Evolutionary conservation across 2,329 filamentous ascomycete genomes (phyloP), one percentile per base, ranked within the genome.

Genomic region (Xylariaceae sp.): DNA sequence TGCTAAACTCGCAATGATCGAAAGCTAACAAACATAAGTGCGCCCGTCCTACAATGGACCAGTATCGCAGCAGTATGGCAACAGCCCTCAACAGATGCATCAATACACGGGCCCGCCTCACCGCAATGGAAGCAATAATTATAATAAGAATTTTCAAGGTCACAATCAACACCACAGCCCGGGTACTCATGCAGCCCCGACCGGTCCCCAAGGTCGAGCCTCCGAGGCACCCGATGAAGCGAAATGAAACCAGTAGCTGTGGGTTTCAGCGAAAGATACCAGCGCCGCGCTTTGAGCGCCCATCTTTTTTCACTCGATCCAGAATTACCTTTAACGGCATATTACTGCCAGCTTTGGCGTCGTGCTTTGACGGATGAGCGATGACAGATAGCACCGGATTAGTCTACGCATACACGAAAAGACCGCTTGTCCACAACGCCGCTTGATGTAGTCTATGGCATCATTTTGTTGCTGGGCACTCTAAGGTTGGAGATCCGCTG

Each of bases 41-140:
- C 80, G 83, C 64, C 79, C 78, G 37, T 57, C 57, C 51, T 87
- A 85, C 68, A 78, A 76, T 62, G 81, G 80, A 51, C 73, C 75
- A 35, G 79, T 80, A 51, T 76, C 79, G 40, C 82, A 84, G 61
- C 85, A 86, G 59, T 86, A 80, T 67, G 80, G 83, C 52, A 81
- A 79, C 37, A 87, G 84, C 64, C 84, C 84, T 49, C 84, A 86
- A 60, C 81, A 86, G 56, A 72, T 75, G 63, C 83, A 86, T 67
- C 81, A 86, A 62, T 86, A 83, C 65, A 78, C 78, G 1, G 79
- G 78, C 1, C 77, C 76, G 59, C 75, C 77, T 51, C 79, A 83
- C 65, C 81, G 81, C 61, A 84, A 78, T 64, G 80, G 80, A 60
- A 78, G 75, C 62, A 79, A 77, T 66, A 80, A 67, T 58, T 73